Evolutionary conservation across 1,284 basidiomycete species (phyloP).

Genomic region (Leccinum griseonigrum): DNA sequence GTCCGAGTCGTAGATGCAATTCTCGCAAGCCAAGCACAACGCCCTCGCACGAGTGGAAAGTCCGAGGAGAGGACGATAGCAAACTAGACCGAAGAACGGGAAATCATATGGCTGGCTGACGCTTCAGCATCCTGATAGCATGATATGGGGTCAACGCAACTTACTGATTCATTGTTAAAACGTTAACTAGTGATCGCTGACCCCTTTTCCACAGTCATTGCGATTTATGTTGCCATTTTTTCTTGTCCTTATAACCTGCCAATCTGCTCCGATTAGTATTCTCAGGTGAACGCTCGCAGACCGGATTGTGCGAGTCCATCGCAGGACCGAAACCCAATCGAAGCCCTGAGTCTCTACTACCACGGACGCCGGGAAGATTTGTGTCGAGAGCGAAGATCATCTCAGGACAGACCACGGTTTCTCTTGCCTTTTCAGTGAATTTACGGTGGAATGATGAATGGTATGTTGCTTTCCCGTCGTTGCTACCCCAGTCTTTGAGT

Average conservation of each 20-base stretch:
- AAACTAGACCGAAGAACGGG: background rate
- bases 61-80: constrained; percentile 5
- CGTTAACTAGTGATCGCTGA: background rate
- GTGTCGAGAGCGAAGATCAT: background rate
- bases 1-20: constrained; percentile 16
- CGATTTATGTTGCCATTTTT: background rate
- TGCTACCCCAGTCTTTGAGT: background rate
- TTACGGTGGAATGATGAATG: background rate
- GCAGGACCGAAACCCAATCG: background rate
- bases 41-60: constrained; percentile 5
- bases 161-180: background rate
- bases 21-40: constrained; percentile 5
- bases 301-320: background rate
- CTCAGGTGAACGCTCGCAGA: background rate
- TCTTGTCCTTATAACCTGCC: background rate
- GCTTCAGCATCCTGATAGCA: background rate
- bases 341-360: background rate
- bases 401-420: background rate
- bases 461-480: background rate
- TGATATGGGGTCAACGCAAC: background rate
- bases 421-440: background rate
- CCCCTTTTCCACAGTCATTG: background rate
- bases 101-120: background rate
- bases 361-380: background rate
- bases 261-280: background rate